Evolutionary conservation across 805 yeast genomes (phyloP), one percentile per base, ranked within the genome.

Genomic region (Barnettozyma californica): DNA sequence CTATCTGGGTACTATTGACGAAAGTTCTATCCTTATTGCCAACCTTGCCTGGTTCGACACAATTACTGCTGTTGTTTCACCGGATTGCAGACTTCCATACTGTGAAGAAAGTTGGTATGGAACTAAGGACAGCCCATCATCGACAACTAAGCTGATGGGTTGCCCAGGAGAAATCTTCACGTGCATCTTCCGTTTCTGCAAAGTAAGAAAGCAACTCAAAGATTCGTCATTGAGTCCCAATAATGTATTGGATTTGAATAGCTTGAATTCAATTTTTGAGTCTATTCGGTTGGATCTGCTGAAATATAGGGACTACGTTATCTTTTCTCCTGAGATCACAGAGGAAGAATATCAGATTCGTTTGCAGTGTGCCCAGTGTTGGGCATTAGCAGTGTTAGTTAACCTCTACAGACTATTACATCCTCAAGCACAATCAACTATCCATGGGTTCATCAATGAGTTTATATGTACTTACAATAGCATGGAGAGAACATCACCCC

Each of bases 31-130:
- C 1, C 64, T 76, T 26, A 73, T 77, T 7, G 71, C 73, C 33
- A 78, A 76, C n/a, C 57, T 79, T 14, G 73, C 81, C 0, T 79
- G 84, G 84, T 78, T 75, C 58, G 84, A 79, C 53, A 78, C 83
- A 0, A 75, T 78, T 5, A 65, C 77, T 26, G 80, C 83, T 1
- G 63, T 79, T 13, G 77, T 75, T 2, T 76, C 82, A 1, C 78
- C 83, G 1, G 83, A 78, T 59, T 77, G 78, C 53, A 61, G 84
- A 16, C 56, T 77, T 27, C 83, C 84, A 0, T 77, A 65, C 48
- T 77, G 81, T 60, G 71, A 68, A 26, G 74, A 76, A 9, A 69
- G 63, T 18, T 78, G 82, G 81, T 78, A 76, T 53, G 83, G 83
- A 2, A 62, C 68, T 9, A 67, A 64, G 45, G 55, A 60, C 25